Evolutionary conservation across 2,329 filamentous ascomycete genomes (phyloP).

Genomic region (Onygena corvina): DNA sequence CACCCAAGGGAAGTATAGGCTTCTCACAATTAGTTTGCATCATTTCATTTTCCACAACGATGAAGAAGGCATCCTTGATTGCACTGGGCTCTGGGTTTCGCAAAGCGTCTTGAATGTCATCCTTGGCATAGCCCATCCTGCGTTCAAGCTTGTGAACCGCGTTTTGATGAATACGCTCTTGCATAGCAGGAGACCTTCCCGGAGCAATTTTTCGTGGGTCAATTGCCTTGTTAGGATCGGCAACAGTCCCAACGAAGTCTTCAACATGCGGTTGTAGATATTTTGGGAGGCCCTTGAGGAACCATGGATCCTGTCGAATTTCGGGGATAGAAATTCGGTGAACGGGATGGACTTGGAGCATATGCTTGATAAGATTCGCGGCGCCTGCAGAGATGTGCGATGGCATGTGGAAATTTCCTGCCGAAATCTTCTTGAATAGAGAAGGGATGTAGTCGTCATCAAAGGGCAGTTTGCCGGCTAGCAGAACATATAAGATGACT

Average conservation of each 20-base stretch:
- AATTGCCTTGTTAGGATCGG: constrained; percentile 84
- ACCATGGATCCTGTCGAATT: constrained; percentile 90
- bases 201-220: constrained; percentile 70
- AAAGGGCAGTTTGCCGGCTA: constrained; percentile 67
- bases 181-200: constrained; percentile 61
- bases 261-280: constrained; percentile 82
- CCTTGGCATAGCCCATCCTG: constrained; percentile 93
- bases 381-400: constrained; percentile 82
- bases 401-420: constrained; percentile 84
- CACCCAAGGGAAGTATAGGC: neutral
- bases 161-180: constrained; percentile 80
- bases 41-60: constrained; percentile 92
- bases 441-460: constrained; percentile 98
- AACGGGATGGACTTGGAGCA: constrained; percentile 91
- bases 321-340: constrained; percentile 89
- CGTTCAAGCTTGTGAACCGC: constrained; percentile 93
- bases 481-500: constrained; percentile 53
- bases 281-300: constrained; percentile 68
- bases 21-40: constrained; percentile 87
- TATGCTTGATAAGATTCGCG: constrained; percentile 62
- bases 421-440: constrained; percentile 93
- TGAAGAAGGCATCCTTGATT: constrained; percentile 98
- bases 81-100: constrained; percentile 87
- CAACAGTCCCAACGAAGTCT: constrained; percentile 87
- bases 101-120: constrained; percentile 88